Evolutionary conservation across 2,329 filamentous ascomycete species (phyloP), one percentile per base, ranked within the genome.

Genomic region (Fusarium sambucinum): DNA sequence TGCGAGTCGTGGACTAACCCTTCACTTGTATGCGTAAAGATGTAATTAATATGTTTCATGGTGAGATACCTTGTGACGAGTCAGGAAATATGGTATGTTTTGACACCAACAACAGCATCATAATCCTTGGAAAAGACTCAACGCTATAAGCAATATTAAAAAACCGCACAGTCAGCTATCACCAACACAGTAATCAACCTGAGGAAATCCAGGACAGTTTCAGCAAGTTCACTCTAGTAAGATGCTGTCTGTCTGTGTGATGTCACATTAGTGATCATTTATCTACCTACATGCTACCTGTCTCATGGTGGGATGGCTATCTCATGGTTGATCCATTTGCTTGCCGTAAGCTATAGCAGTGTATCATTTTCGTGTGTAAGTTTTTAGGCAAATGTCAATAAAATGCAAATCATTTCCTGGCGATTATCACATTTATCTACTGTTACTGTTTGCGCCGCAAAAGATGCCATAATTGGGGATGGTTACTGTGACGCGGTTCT

Each of bases 231-330:
- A 50, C 32, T n/a, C 11, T 47, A 23, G 27, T 38, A 23, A 56
- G 27, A 38, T 44, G 37, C 33, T 42, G 53, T 47, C 33, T 47
- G 23, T 41, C 35, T 19, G n/a, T 23, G 19, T 32, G 16, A 33
- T 64, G 54, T 44, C 19, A 27, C 41, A 40, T 35, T 56, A 17
- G 46, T 57, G 33, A 42, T 46, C 55, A 47, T 37, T n/a, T 40
- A 52, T 65, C 32, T 21, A 30, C 45, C 16, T 66, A 21, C 33
- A 61, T 47, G 21, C 33, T 12, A 19, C 17, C 30, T 66, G 62
- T 61, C 41, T 61, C 61, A 66, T 61, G 55, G 45, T 55, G 41
- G 14, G 23, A 33, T 8, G 44, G 45, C 38, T 32, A 58, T 63
- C 51, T 32, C 29, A 51, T 62, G 40, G 42, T 44, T 51, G 51